Percentiles rank a stretch among this genome's conserved stretches.
These are phyloP conservation scores for Begonia loranthoides DNA, from an alignment of 306 rosid genomes.

Conservation along the genomic window DNA sequence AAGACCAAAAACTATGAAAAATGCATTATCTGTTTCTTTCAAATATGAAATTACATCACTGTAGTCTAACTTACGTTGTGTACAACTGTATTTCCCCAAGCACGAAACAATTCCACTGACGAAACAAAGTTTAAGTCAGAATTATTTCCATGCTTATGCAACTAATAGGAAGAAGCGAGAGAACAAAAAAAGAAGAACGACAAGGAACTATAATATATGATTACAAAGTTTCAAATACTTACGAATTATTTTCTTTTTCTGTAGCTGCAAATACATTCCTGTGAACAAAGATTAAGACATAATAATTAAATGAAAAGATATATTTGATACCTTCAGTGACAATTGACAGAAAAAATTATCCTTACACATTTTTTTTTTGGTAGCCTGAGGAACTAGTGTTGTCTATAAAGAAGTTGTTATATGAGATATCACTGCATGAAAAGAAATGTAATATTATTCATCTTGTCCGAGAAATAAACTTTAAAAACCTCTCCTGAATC, in stretches of 20 bases:
- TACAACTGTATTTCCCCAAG: slow-evolving; percentile 1
- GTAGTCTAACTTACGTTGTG: slow-evolving; percentile 4
- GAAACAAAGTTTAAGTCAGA: neutral
- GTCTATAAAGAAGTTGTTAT: too few species aligned
- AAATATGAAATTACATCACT: too few species aligned
- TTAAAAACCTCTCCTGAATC: too few species aligned
- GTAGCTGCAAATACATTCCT: slow-evolving; percentile 55
- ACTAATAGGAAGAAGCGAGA: neutral
- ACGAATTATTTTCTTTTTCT: slow-evolving; percentile 23
- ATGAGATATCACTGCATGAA: slow-evolving; percentile 48
- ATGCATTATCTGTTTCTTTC: too few species aligned
- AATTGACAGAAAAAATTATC: neutral
- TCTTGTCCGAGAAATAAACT: too few species aligned
- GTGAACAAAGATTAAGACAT: neutral
- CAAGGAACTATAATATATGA: too few species aligned
- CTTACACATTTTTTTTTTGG: slow-evolving; percentile 32
- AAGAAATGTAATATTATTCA: too few species aligned
- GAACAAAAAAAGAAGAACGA: slow-evolving; percentile 1
- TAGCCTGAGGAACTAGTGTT: slow-evolving; percentile 20
- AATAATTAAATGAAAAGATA: neutral
- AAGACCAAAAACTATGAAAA: too few species aligned
- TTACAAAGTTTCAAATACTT: too few species aligned
- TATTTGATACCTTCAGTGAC: neutral
- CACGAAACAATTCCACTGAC: slow-evolving; percentile 32
- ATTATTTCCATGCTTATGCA: neutral